A percentile compares a stretch with the other conserved stretches of the same genome.
Conservation (phyloP, 192 early-diverging fungal species). For the Kappamyces sp. region DNA sequence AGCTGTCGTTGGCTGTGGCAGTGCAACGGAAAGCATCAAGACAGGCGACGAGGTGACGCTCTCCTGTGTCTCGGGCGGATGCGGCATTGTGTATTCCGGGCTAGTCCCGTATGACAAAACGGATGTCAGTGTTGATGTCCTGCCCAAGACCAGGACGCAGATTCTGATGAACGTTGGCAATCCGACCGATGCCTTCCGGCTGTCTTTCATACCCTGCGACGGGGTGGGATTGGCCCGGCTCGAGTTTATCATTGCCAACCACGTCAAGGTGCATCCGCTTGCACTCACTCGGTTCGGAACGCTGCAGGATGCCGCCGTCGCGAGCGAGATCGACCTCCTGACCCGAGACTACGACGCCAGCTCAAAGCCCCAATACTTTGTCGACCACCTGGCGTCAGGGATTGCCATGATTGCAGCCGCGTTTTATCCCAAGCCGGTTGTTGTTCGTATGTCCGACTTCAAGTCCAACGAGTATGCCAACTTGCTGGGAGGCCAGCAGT, state of each 20-base stretch:
- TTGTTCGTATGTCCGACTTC: constrained; percentile 22
- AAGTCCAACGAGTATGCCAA: constrained; percentile 20
- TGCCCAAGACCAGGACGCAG: constrained; percentile 9
- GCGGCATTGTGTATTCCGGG: background rate
- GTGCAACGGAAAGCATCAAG: constrained; percentile 17
- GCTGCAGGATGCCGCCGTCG: constrained; percentile 7
- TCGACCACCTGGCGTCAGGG: constrained; percentile 14
- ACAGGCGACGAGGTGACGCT: constrained; percentile 13
- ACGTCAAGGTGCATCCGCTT: constrained; percentile 23
- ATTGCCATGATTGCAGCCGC: constrained; percentile 20
- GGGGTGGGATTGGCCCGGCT: constrained; percentile 20
- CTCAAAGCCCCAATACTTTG: constrained; percentile 15
- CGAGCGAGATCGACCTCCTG: constrained; percentile 13
- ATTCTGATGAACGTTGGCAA: constrained; percentile 22
- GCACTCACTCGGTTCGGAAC: constrained; percentile 13
- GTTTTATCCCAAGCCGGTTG: constrained; percentile 19
- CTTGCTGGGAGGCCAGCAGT: constrained; percentile 14
- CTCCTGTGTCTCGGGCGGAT: constrained; percentile 1
- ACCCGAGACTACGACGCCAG: constrained; percentile 10
- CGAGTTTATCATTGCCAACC: constrained; percentile 24
- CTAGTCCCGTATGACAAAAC: constrained; percentile 14
- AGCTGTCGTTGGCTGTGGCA: constrained; percentile 21
- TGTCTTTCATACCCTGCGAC: constrained; percentile 2
- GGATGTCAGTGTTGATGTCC: constrained; percentile 3
- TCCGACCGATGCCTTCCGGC: constrained; percentile 15